Evolutionary conservation across 768 basidiomycete species (phyloP).

Genomic region (Porphyrellus cyaneotinctus): DNA sequence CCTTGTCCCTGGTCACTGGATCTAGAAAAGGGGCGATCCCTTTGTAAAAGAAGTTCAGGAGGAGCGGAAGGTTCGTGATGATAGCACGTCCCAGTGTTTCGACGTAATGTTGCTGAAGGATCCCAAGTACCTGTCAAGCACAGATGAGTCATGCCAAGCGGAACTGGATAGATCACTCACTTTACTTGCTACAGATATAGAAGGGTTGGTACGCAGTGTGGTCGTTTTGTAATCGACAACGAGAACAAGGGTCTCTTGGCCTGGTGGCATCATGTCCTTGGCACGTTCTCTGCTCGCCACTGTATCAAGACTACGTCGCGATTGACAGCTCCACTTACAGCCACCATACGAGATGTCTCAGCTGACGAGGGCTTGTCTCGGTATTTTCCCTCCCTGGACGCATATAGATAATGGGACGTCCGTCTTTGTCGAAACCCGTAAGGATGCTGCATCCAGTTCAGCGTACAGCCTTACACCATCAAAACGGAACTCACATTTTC

Average conservation of each 20-base stretch:
- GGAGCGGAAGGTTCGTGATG: constrained; percentile 73
- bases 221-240: constrained; percentile 83
- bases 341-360: constrained; percentile 83
- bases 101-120: constrained; percentile 86
- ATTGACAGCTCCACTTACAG: constrained; percentile 47
- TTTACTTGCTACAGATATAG: constrained; percentile 75
- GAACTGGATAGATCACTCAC: constrained; percentile 27
- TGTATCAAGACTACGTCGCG: constrained; percentile 6
- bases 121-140: constrained; percentile 54
- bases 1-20: constrained; percentile 86
- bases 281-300: constrained; percentile 67
- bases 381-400: constrained; percentile 87
- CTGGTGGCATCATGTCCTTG: constrained; percentile 82
- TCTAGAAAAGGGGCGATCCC: constrained; percentile 85
- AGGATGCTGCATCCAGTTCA: constrained; percentile 48
- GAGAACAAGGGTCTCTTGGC: constrained; percentile 79
- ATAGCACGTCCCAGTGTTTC: constrained; percentile 84
- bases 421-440: constrained; percentile 82
- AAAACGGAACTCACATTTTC: constrained; percentile 62
- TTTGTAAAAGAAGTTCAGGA: constrained; percentile 76
- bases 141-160: not conserved
- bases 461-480: not conserved
- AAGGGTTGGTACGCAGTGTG: constrained; percentile 79
- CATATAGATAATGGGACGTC: constrained; percentile 86
- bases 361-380: constrained; percentile 67